Evolutionary conservation across 768 basidiomycete species (phyloP).

Genomic region (Cytidiella melzeri): DNA sequence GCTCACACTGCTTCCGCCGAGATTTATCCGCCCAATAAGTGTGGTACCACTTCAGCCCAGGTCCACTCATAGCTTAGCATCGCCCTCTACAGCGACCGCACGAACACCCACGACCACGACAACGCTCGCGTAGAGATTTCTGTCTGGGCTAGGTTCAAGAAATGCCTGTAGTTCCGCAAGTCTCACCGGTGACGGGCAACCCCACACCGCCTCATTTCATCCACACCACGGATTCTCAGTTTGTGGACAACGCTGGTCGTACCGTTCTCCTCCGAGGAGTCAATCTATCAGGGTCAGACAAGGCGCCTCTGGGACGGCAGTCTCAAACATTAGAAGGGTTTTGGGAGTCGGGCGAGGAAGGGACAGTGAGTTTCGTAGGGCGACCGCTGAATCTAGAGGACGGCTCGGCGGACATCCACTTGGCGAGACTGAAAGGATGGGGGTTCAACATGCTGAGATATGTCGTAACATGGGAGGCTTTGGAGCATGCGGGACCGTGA

Average conservation of each 20-base stretch:
- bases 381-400: slow-evolving; percentile 82
- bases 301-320: slow-evolving; percentile 70
- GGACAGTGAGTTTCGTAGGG: slow-evolving; percentile 66
- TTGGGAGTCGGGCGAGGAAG: slow-evolving; percentile 73
- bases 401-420: slow-evolving; percentile 78
- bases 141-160: too few species aligned
- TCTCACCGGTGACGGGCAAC: slow-evolving; percentile 52
- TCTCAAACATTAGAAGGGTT: slow-evolving; percentile 67
- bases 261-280: slow-evolving; percentile 87
- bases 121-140: neutral
- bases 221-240: slow-evolving; percentile 61
- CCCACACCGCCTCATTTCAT: slow-evolving; percentile 45
- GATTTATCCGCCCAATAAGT: too few species aligned
- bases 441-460: slow-evolving; percentile 84
- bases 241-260: slow-evolving; percentile 70
- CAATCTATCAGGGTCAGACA: slow-evolving; percentile 86
- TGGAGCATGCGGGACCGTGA: slow-evolving; percentile 95
- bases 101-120: slow-evolving; percentile 1
- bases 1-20: too few species aligned
- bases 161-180: slow-evolving; percentile 54
- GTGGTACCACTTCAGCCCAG: too few species aligned
- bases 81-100: neutral
- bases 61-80: too few species aligned
- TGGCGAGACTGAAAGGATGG: slow-evolving; percentile 84
- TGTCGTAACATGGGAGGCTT: slow-evolving; percentile 91